Percentiles rank a stretch among this genome's conserved stretches.
phyloP scores from a whole-genome alignment of 2,329 filamentous ascomycete species.

The Fusarium humuli region DNA sequence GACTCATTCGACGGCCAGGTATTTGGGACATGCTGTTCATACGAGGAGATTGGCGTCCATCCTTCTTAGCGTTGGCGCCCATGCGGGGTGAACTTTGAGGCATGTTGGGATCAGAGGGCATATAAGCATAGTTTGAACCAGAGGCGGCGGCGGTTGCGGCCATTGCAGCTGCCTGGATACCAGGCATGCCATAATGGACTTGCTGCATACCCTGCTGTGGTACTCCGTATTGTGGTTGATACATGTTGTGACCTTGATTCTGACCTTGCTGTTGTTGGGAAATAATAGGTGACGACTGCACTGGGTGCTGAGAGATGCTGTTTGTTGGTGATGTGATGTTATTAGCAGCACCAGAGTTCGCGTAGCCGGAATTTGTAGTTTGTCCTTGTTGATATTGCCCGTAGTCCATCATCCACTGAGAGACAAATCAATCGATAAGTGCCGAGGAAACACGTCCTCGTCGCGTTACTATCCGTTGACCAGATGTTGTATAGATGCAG shows the following conservation, averaged over 20 bases:
- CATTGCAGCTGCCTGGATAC: conserved; percentile 92
- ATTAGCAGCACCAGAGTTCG: conserved; percentile 65
- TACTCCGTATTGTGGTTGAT: conserved; percentile 81
- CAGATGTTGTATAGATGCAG: conserved; percentile 25
- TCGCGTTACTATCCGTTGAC: conserved; percentile 45
- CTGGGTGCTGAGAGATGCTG: conserved; percentile 73
- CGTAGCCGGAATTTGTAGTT: conserved; percentile 73
- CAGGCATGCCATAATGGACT: conserved; percentile 76
- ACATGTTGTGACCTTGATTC: conserved; percentile 79
- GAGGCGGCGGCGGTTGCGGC: conserved; percentile 90
- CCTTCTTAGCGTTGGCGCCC: conserved; percentile 76
- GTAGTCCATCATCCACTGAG: conserved; percentile 75
- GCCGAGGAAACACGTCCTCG: conserved; percentile 46
- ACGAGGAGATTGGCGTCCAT: conserved; percentile 81
- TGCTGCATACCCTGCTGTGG: conserved; percentile 77
- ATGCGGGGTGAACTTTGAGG: conserved; percentile 82
- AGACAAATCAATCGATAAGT: conserved; percentile 39
- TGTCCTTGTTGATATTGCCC: conserved; percentile 75
- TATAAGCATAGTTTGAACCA: conserved; percentile 79
- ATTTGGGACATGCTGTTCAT: conserved; percentile 73
- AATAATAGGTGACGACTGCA: conserved; percentile 83
- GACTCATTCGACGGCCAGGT: conserved; percentile 77
- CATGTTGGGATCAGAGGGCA: conserved; percentile 76
- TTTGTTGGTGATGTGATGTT: conserved; percentile 80
- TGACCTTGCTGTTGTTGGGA: conserved; percentile 76